Conservation (phyloP, 129 eudicot genomes). For the Flaveria sonorensis region DNA sequence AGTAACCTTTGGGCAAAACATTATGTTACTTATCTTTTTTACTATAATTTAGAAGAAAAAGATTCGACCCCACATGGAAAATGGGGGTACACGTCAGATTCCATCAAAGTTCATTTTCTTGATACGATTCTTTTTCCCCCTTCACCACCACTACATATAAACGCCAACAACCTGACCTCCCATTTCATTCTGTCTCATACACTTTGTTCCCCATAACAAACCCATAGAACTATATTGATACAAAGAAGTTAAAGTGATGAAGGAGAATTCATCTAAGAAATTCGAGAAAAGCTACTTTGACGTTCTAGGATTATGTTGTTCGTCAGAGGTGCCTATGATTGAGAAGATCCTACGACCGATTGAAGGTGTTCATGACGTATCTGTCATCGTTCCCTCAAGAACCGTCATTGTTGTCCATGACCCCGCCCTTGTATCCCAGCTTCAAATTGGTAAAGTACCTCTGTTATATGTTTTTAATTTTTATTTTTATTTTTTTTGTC, state of each 20-base stretch:
- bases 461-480: background rate
- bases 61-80: conserved; percentile 21
- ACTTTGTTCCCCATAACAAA: background rate
- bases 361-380: conserved; percentile 60
- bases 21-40: background rate
- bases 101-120: conserved; percentile 15
- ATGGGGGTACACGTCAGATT: conserved; percentile 18
- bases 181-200: background rate
- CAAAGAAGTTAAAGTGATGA: background rate
- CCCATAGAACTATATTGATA: no score
- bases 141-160: conserved; percentile 24
- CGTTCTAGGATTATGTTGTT: conserved; percentile 77
- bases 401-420: conserved; percentile 84
- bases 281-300: conserved; percentile 75
- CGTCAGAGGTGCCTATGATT: conserved; percentile 71
- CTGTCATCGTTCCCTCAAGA: conserved; percentile 67
- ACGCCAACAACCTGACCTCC: background rate
- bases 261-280: conserved; percentile 30
- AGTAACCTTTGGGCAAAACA: background rate
- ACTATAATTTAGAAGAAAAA: background rate
- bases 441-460: conserved; percentile 61
- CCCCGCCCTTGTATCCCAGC: conserved; percentile 50
- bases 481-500: background rate
- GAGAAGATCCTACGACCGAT: conserved; percentile 60
- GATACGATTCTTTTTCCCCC: conserved; percentile 14